Evolutionary conservation across 192 early-diverging fungal species (phyloP), one percentile per base, ranked within the genome.

Genomic region (Coemansia sp.): DNA sequence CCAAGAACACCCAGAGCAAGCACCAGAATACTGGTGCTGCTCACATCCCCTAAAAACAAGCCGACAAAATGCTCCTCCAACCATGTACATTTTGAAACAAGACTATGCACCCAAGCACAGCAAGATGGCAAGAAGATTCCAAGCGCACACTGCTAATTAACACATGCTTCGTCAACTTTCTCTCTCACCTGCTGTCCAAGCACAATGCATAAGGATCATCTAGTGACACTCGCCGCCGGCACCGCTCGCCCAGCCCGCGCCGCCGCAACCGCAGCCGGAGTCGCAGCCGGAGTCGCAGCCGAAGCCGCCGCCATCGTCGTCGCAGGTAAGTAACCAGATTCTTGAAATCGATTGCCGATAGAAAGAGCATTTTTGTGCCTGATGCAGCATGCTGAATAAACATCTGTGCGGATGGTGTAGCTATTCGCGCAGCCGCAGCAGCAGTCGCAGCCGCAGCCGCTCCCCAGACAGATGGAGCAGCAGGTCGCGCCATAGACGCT

Each of bases 271-370:
- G 55, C 21, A 38, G 64, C 37, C 38, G 52, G 9, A 38, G 64
- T 36, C 55, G 55, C 21, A 38, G 64, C 37, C 38, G 52, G 9
- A 38, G 64, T 36, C 11, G 55, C 11, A 57, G 55, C 41, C 40
- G 53, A 14, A 31, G 53, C 53, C 42, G 47, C 10, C 46, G 43
- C 14, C 50, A 49, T 33, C 63, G 59, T 20, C 70, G 59, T 53
- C 59, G 59, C 46, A 72, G 70, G 70, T 72, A 72, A 66, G 70
- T 55, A 28, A 46, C 3, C n/a, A n/a, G n/a, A n/a, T n/a, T n/a
- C n/a, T 44, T 44, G n/a, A 16, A 31, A 7, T 21, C 48, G 19
- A 26, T 26, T 26, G 23, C 23, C 23, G 4, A 4, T 26, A 26
- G 23, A 26, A 26, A 26, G 23, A 26, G 23, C 23, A 26, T 26